A percentile compares a stretch with the other conserved stretches of the same genome.
Evolutionary conservation across 2,329 filamentous ascomycete genomes (phyloP).

Genomic region (Macroventuria anomochaeta): DNA sequence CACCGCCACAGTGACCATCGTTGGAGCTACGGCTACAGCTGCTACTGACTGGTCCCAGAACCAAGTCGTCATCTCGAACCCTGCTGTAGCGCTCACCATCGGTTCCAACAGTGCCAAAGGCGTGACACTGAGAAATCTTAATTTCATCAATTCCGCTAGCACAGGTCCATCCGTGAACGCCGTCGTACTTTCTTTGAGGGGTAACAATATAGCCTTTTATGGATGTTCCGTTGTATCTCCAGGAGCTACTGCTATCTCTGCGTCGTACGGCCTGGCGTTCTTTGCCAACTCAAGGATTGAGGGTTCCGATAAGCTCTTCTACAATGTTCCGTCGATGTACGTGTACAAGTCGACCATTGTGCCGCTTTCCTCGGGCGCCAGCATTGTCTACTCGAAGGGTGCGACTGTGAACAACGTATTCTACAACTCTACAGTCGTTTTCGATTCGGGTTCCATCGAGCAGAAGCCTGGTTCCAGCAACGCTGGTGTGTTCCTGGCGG

Average conservation of each 20-base stretch:
- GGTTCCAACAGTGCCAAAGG: constrained; percentile 39
- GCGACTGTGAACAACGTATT: constrained; percentile 20
- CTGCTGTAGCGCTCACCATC: constrained; percentile 39
- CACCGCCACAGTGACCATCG: constrained; percentile 52
- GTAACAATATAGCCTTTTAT: constrained; percentile 54
- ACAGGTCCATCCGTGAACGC: constrained; percentile 33
- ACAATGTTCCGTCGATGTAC: constrained; percentile 51
- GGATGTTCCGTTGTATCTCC: constrained; percentile 53
- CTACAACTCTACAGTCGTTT: constrained; percentile 50
- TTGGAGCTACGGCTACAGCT: constrained; percentile 41
- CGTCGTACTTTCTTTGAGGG: constrained; percentile 40
- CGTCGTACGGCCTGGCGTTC: constrained; percentile 45
- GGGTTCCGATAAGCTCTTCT: constrained; percentile 53
- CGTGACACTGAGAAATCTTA: constrained; percentile 50
- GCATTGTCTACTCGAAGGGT: constrained; percentile 52
- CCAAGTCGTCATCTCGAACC: constrained; percentile 45
- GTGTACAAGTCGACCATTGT: constrained; percentile 54
- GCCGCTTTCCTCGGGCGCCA: constrained; percentile 45
- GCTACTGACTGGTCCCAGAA: constrained; percentile 47
- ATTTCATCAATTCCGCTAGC: constrained; percentile 45
- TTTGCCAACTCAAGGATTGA: constrained; percentile 57
- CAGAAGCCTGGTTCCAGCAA: constrained; percentile 45
- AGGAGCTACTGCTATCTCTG: constrained; percentile 39
- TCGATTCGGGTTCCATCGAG: constrained; percentile 51
- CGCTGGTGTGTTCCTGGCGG: constrained; percentile 52